phyloP scores from a whole-genome alignment of 1,139 yeast genomes.

The Geotrichum bryndzae region DNA sequence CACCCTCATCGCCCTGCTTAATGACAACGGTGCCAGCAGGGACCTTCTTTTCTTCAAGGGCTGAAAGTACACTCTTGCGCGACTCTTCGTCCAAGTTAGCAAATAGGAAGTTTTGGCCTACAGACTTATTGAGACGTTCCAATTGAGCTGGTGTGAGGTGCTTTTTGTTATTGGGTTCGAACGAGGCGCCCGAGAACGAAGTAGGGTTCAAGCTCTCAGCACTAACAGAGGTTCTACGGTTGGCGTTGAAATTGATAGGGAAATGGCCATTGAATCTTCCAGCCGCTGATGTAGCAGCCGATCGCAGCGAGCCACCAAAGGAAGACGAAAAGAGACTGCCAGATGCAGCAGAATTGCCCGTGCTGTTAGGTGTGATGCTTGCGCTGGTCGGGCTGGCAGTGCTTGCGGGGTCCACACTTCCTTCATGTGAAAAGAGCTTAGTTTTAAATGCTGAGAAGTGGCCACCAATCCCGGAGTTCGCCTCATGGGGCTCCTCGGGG shows the following conservation, averaged over 20 bases:
- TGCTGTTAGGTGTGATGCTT: background rate
- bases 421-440: background rate
- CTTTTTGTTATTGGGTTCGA: slow-evolving; percentile 18
- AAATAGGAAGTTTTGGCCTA: slow-evolving; percentile 77
- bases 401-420: background rate
- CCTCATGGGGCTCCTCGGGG: background rate
- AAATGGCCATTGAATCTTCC: slow-evolving; percentile 9
- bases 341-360: background rate
- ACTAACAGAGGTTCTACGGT: slow-evolving; percentile 80
- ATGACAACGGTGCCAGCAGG: slow-evolving; percentile 62
- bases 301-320: slow-evolving; percentile 24
- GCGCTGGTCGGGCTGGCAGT: background rate
- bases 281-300: slow-evolving; percentile 29
- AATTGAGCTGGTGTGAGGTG: slow-evolving; percentile 53
- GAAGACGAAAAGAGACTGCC: slow-evolving; percentile 6
- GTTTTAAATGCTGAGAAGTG: slow-evolving; percentile 7
- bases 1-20: slow-evolving; percentile 95
- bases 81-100: slow-evolving; percentile 68
- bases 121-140: slow-evolving; percentile 59
- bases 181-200: slow-evolving; percentile 21
- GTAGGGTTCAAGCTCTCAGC: slow-evolving; percentile 49
- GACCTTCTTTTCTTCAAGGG: slow-evolving; percentile 67
- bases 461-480: background rate
- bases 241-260: slow-evolving; percentile 52
- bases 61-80: slow-evolving; percentile 69